phyloP scores from a whole-genome alignment of 2,329 filamentous ascomycete genomes.

The Xylaria sp. region DNA sequence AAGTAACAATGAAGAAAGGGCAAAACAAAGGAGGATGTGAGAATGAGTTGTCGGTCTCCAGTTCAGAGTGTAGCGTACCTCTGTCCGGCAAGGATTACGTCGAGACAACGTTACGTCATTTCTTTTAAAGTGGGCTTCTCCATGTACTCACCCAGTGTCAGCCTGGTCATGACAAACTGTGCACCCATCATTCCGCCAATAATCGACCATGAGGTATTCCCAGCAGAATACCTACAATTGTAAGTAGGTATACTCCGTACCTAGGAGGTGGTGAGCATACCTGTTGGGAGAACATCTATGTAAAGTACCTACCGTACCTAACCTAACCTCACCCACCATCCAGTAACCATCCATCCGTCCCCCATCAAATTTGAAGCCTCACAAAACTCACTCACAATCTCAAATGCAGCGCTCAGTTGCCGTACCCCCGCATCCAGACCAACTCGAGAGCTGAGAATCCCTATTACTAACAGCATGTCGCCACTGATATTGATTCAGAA shows the following conservation, averaged over 20 bases:
- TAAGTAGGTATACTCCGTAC: too few species aligned
- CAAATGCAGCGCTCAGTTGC: background rate
- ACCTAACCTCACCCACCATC: background rate
- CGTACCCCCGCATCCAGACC: background rate
- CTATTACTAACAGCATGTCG: background rate
- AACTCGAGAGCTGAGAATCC: background rate
- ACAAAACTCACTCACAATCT: background rate
- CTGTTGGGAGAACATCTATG: too few species aligned
- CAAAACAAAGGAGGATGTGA: slow-evolving; percentile 18
- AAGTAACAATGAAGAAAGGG: background rate
- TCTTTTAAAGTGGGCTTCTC: slow-evolving; percentile 31
- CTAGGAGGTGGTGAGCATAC: too few species aligned
- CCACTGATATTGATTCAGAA: background rate
- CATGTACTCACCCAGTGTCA: slow-evolving; percentile 45
- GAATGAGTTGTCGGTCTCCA: slow-evolving; percentile 18
- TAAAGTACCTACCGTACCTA: too few species aligned
- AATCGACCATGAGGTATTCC: background rate
- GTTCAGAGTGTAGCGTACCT: slow-evolving; percentile 18
- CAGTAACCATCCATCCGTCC: background rate
- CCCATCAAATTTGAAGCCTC: background rate
- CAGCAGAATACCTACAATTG: background rate
- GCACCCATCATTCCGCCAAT: slow-evolving; percentile 13
- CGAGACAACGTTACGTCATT: slow-evolving; percentile 49
- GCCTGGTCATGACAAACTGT: slow-evolving; percentile 20
- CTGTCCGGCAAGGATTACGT: slow-evolving; percentile 31